These are phyloP conservation scores for Beauveria scarabaeidicola DNA, from an alignment of 2,329 filamentous ascomycete species.

Conservation along the genomic window DNA sequence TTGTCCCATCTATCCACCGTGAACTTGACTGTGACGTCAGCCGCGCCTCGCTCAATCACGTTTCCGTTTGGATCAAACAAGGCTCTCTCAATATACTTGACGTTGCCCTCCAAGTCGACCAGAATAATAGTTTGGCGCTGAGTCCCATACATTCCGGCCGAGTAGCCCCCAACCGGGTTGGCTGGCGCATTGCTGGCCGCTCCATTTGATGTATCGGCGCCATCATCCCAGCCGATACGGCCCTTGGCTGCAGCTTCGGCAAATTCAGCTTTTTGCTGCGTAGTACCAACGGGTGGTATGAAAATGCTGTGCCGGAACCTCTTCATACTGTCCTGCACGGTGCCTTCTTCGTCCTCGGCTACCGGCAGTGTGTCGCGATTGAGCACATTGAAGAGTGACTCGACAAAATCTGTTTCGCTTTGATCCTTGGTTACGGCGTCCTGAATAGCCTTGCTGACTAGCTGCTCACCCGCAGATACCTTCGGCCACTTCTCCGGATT, in stretches of 20 bases:
- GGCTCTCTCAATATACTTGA: constrained; percentile 50
- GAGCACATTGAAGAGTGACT: constrained; percentile 44
- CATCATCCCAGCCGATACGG: neutral
- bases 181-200: constrained; percentile 16
- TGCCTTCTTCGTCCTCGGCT: constrained; percentile 31
- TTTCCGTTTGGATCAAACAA: constrained; percentile 52
- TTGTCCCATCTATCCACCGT: constrained; percentile 45
- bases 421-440: constrained; percentile 28
- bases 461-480: constrained; percentile 41
- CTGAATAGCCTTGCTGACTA: constrained; percentile 36
- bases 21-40: constrained; percentile 48
- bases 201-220: constrained; percentile 21
- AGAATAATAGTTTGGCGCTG: constrained; percentile 56
- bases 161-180: constrained; percentile 33
- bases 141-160: constrained; percentile 55
- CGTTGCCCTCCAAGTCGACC: constrained; percentile 55
- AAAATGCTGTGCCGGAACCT: constrained; percentile 31
- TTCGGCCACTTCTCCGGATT: constrained; percentile 52
- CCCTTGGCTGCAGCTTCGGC: neutral
- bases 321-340: constrained; percentile 19
- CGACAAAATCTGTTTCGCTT: constrained; percentile 40
- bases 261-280: constrained; percentile 27
- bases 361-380: constrained; percentile 48
- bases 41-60: constrained; percentile 42
- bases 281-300: constrained; percentile 44